Evolutionary conservation across 768 basidiomycete genomes (phyloP), one percentile per base, ranked within the genome.

Genomic region (Russula ochroleuca): DNA sequence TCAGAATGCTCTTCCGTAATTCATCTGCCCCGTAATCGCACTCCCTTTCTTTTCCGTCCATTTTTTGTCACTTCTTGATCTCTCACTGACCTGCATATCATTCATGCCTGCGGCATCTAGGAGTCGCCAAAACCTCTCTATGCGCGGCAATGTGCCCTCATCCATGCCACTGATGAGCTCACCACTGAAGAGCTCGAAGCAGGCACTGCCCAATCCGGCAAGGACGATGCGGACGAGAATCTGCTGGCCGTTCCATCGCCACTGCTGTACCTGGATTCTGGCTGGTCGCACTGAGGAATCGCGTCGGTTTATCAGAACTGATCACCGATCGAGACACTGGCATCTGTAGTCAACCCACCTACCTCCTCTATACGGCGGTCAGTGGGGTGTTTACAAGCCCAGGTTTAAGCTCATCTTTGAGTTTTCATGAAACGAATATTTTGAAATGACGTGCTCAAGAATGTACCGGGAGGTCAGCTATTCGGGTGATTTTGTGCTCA

Each of bases 201-300:
- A n/a, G 96, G 95, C 43, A 82, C 90, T 70, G 78, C 84, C 61
- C 81, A n/a, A n/a, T n/a, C 31, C 28, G 2, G 28, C 28, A 2
- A 28, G 28, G 28, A 28, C 28, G 2, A 28, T 28, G 28, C 28
- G 28, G 81, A 86, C 0, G 87, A 88, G 75, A 78, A 78, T 28
- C 79, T 83, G 21, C 79, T 92, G 31, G 65, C 68, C 23, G 68
- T 68, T 45, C 69, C 69, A 67, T 61, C 62, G 73, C 75, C 50
- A 69, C 74, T 43, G 80, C 87, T 58, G 92, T 99, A 69, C 92
- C 95, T 56, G 89, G 96, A 70, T 98, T 99, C 83, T 99, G 96
- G 96, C 85, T 97, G 70, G 98, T 96, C 1, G 93, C 94, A 2
- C 81, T 98, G 59, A 86, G 90, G 68, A 98, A 97, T 76, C 94